Evolutionary conservation across 2,329 filamentous ascomycete species (phyloP).

Genomic region (Tolypocladium capitatum): DNA sequence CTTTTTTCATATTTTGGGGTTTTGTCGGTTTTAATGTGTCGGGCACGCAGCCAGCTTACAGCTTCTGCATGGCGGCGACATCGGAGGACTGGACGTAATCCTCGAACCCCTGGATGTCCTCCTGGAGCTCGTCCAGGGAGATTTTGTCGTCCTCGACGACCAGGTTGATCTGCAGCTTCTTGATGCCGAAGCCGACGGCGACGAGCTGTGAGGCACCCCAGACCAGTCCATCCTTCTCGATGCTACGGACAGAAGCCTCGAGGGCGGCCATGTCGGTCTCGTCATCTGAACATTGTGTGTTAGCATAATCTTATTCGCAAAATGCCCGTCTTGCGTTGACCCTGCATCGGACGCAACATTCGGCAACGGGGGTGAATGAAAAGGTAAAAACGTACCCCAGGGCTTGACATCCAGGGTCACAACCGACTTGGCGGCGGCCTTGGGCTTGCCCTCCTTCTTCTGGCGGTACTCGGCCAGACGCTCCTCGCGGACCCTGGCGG

Average conservation of each 20-base stretch:
- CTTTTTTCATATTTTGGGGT: not conserved
- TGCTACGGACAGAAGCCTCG: conserved; percentile 65
- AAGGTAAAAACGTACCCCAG: conserved; percentile 65
- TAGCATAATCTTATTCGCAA: not conserved
- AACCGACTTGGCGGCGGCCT: conserved; percentile 88
- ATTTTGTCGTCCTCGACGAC: conserved; percentile 97
- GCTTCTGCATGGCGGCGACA: conserved; percentile 81
- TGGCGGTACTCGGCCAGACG: conserved; percentile 85
- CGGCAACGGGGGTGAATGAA: conserved; percentile 1
- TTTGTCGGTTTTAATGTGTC: not conserved
- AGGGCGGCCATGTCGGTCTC: conserved; percentile 84
- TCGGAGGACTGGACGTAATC: conserved; percentile 95
- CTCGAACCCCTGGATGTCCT: conserved; percentile 70
- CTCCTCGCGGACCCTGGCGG: conserved; percentile 71
- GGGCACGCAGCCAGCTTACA: conserved; percentile 39
- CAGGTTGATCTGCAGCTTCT: conserved; percentile 98
- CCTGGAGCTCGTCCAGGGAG: conserved; percentile 74
- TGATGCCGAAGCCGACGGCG: conserved; percentile 91
- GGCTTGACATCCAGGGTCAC: conserved; percentile 96
- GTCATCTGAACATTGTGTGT: conserved; percentile 46
- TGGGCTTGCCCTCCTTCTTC: conserved; percentile 92
- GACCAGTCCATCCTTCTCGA: conserved; percentile 86
- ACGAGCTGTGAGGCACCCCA: conserved; percentile 91
- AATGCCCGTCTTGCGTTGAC: not conserved
- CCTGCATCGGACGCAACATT: not conserved